A percentile compares a stretch with the other conserved stretches of the same genome.
Evolutionary conservation across 441 rosid genomes (phyloP).

Genomic region (Macaranga tanarius): DNA sequence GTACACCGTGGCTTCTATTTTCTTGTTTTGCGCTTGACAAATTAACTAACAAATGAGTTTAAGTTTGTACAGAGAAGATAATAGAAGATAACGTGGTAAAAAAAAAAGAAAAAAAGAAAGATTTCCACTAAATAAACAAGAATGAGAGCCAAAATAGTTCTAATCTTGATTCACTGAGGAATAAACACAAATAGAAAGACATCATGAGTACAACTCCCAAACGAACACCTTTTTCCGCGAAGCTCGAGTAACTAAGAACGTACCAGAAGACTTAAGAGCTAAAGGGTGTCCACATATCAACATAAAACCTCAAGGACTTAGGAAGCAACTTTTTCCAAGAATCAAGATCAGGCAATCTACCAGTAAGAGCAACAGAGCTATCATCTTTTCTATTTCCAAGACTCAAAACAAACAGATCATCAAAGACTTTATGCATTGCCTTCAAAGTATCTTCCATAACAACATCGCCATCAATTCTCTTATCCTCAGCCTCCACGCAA

Average conservation of each 20-base stretch:
- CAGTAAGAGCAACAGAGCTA: conserved; percentile 68
- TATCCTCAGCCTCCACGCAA: conserved; percentile 81
- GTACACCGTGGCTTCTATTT: no score
- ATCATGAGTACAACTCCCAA: not conserved
- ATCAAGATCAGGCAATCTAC: conserved; percentile 57
- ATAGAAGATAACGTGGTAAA: no score
- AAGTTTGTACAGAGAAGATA: no score
- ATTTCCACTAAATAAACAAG: no score
- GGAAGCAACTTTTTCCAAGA: conserved; percentile 59
- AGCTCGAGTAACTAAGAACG: not conserved
- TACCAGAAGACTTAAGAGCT: conserved; percentile 18
- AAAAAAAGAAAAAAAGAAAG: no score
- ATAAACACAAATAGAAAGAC: no score
- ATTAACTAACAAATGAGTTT: no score
- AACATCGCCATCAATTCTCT: conserved; percentile 54
- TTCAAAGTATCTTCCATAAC: conserved; percentile 69
- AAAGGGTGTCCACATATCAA: conserved; percentile 64
- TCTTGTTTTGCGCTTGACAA: no score
- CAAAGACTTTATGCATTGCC: conserved; percentile 63
- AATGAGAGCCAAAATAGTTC: no score
- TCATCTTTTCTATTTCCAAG: conserved; percentile 60
- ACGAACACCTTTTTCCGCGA: no score
- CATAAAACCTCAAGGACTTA: conserved; percentile 49
- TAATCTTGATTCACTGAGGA: no score
- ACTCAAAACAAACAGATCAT: conserved; percentile 49